Evolutionary conservation across 176 grass and related monocot genomes (phyloP).

Genomic region (Oryza glaberrima): DNA sequence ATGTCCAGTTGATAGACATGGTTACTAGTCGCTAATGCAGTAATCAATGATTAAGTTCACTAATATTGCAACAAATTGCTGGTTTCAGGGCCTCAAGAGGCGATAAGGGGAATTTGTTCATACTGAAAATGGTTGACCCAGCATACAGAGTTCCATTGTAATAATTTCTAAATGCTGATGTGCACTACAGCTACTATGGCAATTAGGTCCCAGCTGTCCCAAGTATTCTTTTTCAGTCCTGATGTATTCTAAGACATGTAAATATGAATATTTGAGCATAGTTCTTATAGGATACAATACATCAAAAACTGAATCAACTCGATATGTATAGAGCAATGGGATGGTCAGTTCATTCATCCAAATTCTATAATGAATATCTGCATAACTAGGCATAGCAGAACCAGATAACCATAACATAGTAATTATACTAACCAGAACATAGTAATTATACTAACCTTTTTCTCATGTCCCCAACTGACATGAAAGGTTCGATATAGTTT

Average conservation of each 20-base stretch:
- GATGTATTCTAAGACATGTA: slow-evolving; percentile 27
- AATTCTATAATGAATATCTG: slow-evolving; percentile 2
- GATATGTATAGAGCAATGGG: not conserved
- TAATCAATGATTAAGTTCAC: not conserved
- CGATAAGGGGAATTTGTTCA: slow-evolving; percentile 87
- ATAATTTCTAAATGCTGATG: slow-evolving; percentile 22
- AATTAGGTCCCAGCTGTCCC: slow-evolving; percentile 14
- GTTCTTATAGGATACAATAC: not conserved
- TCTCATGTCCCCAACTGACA: slow-evolving; percentile 46
- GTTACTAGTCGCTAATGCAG: not conserved
- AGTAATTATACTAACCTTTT: not conserved
- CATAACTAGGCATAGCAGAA: not conserved
- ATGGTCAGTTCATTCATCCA: not conserved
- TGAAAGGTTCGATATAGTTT: slow-evolving; percentile 52
- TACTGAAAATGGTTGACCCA: slow-evolving; percentile 89
- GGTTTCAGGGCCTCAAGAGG: slow-evolving; percentile 82
- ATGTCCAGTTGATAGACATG: slow-evolving; percentile 18
- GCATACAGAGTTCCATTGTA: slow-evolving; percentile 81
- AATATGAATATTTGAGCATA: slow-evolving; percentile 31
- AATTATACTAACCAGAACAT: not conserved
- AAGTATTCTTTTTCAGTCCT: slow-evolving; percentile 1
- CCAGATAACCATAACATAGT: not conserved
- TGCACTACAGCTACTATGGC: not conserved
- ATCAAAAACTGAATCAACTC: slow-evolving; percentile 5
- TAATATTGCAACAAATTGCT: slow-evolving; percentile 27